Percentiles rank a stretch among this genome's conserved stretches.
These are phyloP conservation scores for Poterioochromonas sp. DNA, from an alignment of 352 stramenopile species.

Conservation along the genomic window DNA sequence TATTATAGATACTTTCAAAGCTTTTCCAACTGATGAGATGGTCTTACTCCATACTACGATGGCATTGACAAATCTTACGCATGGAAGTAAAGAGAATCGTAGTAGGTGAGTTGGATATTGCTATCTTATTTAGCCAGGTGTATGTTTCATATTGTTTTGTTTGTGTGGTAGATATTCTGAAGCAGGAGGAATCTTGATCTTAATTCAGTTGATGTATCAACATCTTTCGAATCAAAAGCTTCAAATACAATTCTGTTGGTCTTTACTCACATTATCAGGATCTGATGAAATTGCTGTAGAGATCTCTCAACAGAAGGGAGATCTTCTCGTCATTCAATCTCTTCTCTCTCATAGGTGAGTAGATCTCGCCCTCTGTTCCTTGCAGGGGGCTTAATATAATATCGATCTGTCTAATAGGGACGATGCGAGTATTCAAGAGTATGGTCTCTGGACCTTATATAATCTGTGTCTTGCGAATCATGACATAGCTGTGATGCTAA, in stretches of 20 bases:
- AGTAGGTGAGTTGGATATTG: background rate
- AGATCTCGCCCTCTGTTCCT: background rate
- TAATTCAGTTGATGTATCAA: background rate
- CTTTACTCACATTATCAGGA: background rate
- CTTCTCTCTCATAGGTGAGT: background rate
- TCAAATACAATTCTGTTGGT: background rate
- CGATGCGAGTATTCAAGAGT: background rate
- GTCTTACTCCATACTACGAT: background rate
- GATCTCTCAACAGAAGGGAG: background rate
- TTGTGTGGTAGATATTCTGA: background rate
- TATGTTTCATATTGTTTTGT: background rate
- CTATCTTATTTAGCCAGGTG: no score
- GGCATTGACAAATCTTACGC: constrained; percentile 1
- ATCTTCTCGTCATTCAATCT: background rate
- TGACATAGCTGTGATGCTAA: background rate
- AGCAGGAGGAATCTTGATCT: background rate
- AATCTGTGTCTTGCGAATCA: background rate
- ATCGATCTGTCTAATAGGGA: background rate
- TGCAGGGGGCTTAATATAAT: background rate
- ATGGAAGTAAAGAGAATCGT: background rate
- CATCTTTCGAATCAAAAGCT: background rate
- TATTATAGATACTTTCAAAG: background rate
- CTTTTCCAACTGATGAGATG: background rate
- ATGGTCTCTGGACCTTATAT: background rate
- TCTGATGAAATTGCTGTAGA: background rate